These are phyloP conservation scores for Chaetomium cochliodes DNA, from an alignment of 495 filamentous ascomycete species.

Conservation along the genomic window DNA sequence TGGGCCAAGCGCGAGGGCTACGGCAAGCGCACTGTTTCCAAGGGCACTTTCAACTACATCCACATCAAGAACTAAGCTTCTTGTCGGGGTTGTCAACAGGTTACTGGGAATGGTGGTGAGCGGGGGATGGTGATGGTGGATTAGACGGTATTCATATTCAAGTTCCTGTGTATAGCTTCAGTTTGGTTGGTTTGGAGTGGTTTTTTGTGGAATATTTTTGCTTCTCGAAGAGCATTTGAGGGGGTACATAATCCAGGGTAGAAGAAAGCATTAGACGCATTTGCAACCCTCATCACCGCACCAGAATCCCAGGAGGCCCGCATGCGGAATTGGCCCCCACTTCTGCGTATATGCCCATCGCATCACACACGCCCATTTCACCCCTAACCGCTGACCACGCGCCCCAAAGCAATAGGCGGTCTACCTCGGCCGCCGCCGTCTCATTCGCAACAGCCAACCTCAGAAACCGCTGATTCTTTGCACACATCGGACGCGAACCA, in stretches of 20 bases:
- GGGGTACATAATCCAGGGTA: neutral
- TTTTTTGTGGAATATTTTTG: neutral
- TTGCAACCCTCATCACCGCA: neutral
- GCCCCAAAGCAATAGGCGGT: constrained; percentile 24
- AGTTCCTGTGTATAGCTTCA: neutral
- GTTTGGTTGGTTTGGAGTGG: neutral
- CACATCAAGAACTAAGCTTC: constrained; percentile 23
- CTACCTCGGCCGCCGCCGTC: constrained; percentile 28
- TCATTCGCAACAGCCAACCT: constrained; percentile 28
- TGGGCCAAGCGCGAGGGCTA: constrained; percentile 21
- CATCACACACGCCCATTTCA: too few relatives aligned
- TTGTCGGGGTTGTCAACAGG: neutral
- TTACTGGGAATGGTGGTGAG: neutral
- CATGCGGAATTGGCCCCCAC: too few relatives aligned
- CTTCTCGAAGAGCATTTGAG: neutral
- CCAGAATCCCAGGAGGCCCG: too few relatives aligned
- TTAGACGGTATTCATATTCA: neutral
- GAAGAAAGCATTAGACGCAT: too few relatives aligned
- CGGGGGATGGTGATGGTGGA: neutral
- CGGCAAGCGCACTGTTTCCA: constrained; percentile 25
- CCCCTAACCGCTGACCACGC: constrained; percentile 12
- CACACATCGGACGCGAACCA: neutral
- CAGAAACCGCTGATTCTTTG: constrained; percentile 39
- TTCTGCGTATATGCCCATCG: too few relatives aligned
- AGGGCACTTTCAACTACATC: constrained; percentile 31